Evolutionary conservation across 2,329 filamentous ascomycete species (phyloP).

Genomic region (Paracoccidioides brasiliensis): DNA sequence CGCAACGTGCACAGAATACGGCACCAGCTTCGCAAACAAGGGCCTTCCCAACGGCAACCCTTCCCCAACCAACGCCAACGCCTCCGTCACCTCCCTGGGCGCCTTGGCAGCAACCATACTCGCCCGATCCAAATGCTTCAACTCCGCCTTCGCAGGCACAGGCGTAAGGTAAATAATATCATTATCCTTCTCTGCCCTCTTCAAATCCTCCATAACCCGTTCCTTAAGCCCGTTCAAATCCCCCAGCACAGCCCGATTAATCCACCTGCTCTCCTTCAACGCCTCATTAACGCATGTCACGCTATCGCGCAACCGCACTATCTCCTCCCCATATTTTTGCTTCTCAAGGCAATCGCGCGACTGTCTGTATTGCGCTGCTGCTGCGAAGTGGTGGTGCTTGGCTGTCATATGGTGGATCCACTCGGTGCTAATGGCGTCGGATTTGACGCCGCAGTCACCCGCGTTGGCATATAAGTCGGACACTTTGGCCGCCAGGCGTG

Average conservation of each 20-base stretch:
- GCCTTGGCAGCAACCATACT: slow-evolving; percentile 73
- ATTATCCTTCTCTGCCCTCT: slow-evolving; percentile 89
- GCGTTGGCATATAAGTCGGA: slow-evolving; percentile 81
- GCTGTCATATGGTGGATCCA: slow-evolving; percentile 98
- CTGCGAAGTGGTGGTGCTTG: slow-evolving; percentile 94
- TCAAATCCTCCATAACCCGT: slow-evolving; percentile 73
- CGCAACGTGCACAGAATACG: slow-evolving; percentile 88
- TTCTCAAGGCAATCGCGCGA: slow-evolving; percentile 88
- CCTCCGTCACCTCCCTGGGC: slow-evolving; percentile 69
- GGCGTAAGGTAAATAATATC: slow-evolving; percentile 82
- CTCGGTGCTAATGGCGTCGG: slow-evolving; percentile 75
- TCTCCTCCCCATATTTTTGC: slow-evolving; percentile 86
- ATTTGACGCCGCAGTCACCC: slow-evolving; percentile 75
- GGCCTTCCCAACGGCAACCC: slow-evolving; percentile 69
- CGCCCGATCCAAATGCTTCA: slow-evolving; percentile 73
- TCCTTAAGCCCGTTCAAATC: slow-evolving; percentile 75
- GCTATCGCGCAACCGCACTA: slow-evolving; percentile 72
- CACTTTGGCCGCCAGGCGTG: slow-evolving; percentile 79
- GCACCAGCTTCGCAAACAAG: slow-evolving; percentile 81
- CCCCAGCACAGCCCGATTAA: slow-evolving; percentile 67
- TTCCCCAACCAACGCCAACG: slow-evolving; percentile 67
- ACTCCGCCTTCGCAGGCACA: slow-evolving; percentile 76
- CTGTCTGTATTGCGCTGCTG: slow-evolving; percentile 83
- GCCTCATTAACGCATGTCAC: slow-evolving; percentile 73
- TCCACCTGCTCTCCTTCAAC: slow-evolving; percentile 67